phyloP scores from a whole-genome alignment of 345 rosid genomes.

The Dimocarpus longan region DNA sequence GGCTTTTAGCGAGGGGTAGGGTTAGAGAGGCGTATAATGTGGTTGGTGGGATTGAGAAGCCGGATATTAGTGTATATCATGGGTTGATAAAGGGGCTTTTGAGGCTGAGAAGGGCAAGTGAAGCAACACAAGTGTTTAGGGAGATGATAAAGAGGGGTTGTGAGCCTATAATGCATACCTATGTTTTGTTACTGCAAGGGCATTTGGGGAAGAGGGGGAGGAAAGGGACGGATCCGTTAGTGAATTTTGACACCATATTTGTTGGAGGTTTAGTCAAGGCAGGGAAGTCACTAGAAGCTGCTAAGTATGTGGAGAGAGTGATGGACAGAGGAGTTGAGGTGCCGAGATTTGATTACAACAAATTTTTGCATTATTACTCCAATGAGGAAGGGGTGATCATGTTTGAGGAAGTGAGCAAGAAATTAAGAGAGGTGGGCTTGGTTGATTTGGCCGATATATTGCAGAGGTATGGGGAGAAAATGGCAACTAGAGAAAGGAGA shows the following conservation, averaged over 20 bases:
- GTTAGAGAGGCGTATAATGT: slow-evolving; percentile 53
- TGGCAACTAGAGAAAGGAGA: slow-evolving; percentile 86
- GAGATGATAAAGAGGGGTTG: slow-evolving; percentile 80
- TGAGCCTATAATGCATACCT: slow-evolving; percentile 92
- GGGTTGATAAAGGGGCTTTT: slow-evolving; percentile 74
- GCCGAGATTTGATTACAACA: slow-evolving; percentile 80
- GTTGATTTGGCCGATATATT: slow-evolving; percentile 87
- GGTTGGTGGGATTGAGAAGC: slow-evolving; percentile 44
- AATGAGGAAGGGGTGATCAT: slow-evolving; percentile 70
- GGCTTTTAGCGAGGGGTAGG: slow-evolving; percentile 55
- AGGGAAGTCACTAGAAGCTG: slow-evolving; percentile 68
- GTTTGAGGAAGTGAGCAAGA: slow-evolving; percentile 70
- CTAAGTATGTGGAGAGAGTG: slow-evolving; percentile 77
- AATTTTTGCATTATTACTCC: slow-evolving; percentile 79
- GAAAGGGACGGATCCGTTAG: slow-evolving; percentile 67
- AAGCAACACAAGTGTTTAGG: slow-evolving; percentile 76
- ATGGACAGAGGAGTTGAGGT: slow-evolving; percentile 72
- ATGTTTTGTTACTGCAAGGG: slow-evolving; percentile 81
- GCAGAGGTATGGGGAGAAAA: slow-evolving; percentile 76
- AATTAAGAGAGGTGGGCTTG: slow-evolving; percentile 63
- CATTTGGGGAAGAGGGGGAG: slow-evolving; percentile 91
- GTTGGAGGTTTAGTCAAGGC: slow-evolving; percentile 93
- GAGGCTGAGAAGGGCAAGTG: slow-evolving; percentile 58
- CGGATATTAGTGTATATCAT: slow-evolving; percentile 68
- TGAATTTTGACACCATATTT: slow-evolving; percentile 83